Percentiles rank a stretch among this genome's conserved stretches.
phyloP scores from a whole-genome alignment of 345 rosid genomes.

The Eucalyptus leucophloia region DNA sequence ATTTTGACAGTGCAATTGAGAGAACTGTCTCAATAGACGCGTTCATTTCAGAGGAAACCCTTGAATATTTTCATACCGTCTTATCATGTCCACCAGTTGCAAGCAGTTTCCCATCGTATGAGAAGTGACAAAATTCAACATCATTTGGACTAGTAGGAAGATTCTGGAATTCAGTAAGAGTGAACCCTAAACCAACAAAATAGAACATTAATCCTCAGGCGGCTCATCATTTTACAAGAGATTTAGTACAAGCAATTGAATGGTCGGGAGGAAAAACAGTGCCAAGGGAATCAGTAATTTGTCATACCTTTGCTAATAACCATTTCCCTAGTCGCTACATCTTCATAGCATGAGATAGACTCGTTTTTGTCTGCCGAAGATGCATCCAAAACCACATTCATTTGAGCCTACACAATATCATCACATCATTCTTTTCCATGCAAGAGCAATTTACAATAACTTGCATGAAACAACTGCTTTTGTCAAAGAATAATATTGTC shows the following conservation, averaged over 20 bases:
- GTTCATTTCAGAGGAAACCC: background rate
- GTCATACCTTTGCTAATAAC: slow-evolving; percentile 37
- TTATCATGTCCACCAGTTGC: slow-evolving; percentile 65
- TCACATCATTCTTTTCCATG: background rate
- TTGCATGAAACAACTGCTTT: background rate
- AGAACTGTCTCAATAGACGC: background rate
- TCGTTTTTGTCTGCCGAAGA: slow-evolving; percentile 49
- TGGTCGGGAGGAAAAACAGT: background rate
- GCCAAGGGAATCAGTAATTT: background rate
- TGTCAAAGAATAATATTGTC: background rate
- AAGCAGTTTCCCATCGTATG: slow-evolving; percentile 57
- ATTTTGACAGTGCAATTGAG: background rate
- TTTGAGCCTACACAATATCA: slow-evolving; percentile 29
- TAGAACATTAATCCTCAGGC: background rate
- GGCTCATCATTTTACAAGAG: background rate
- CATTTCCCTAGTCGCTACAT: slow-evolving; percentile 27
- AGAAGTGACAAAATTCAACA: slow-evolving; percentile 61
- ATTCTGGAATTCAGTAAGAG: slow-evolving; percentile 29
- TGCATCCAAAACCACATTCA: slow-evolving; percentile 36
- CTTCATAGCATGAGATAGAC: slow-evolving; percentile 39
- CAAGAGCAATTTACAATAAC: background rate
- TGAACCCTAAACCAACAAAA: slow-evolving; percentile 16
- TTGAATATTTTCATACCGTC: slow-evolving; percentile 22
- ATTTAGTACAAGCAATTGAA: background rate
- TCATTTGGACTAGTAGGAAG: slow-evolving; percentile 26